Evolutionary conservation across 768 basidiomycete species (phyloP).

Genomic region (Mycena alexandri): DNA sequence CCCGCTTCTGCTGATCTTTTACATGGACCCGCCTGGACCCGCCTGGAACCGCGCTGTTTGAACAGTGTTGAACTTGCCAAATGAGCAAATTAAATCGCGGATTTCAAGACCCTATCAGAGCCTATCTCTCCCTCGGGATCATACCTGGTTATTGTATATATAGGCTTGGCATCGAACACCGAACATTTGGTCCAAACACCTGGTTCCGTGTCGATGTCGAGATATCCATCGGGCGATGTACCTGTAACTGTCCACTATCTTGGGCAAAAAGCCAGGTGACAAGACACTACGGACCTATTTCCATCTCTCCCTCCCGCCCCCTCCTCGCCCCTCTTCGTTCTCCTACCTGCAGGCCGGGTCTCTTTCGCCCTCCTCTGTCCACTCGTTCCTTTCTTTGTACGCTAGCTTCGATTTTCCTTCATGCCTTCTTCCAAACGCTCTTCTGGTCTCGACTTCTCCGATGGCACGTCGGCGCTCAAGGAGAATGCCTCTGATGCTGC

Average conservation of each 20-base stretch:
- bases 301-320: not conserved
- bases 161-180: constrained; percentile 16
- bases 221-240: no score
- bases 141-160: not conserved
- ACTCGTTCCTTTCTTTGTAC: constrained; percentile 17
- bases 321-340: constrained; percentile 2
- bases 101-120: no score
- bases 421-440: constrained; percentile 46
- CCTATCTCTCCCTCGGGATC: no score
- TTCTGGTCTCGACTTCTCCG: constrained; percentile 63
- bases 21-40: no score
- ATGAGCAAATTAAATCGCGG: no score
- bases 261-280: constrained; percentile 13
- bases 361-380: constrained; percentile 43
- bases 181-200: constrained; percentile 8
- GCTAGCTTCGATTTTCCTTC: constrained; percentile 24
- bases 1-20: no score
- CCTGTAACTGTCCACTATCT: constrained; percentile 9
- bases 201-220: not conserved
- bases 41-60: no score
- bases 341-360: constrained; percentile 35
- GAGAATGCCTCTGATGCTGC: constrained; percentile 37
- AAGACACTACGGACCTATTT: not conserved
- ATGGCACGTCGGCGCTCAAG: constrained; percentile 50
- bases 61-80: no score